These are phyloP conservation scores for Trichoderma erinaceum DNA, from an alignment of 495 filamentous ascomycete genomes.

Conservation along the genomic window DNA sequence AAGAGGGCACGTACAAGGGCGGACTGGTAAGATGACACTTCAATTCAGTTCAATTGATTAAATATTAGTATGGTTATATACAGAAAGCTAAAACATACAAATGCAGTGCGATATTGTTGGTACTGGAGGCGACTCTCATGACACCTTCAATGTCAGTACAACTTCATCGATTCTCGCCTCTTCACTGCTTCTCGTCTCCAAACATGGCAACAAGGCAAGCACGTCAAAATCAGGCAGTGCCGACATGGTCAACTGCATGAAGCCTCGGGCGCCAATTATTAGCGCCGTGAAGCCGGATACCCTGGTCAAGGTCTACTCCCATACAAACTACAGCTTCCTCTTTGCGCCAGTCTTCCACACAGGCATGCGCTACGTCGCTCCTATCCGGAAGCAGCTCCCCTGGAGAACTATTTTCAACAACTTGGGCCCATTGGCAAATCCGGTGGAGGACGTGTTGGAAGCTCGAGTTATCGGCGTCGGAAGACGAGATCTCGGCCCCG, in stretches of 20 bases:
- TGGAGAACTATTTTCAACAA: slow-evolving; percentile 96
- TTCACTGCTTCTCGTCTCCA: slow-evolving; percentile 71
- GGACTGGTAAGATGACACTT: slow-evolving; percentile 50
- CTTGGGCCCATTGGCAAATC: slow-evolving; percentile 86
- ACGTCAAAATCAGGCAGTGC: slow-evolving; percentile 94
- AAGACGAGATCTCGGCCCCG: slow-evolving; percentile 71
- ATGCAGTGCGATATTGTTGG: slow-evolving; percentile 90
- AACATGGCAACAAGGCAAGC: slow-evolving; percentile 94
- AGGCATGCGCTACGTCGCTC: slow-evolving; percentile 79
- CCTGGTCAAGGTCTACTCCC: slow-evolving; percentile 61
- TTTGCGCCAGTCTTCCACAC: slow-evolving; percentile 96
- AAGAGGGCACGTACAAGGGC: slow-evolving; percentile 64
- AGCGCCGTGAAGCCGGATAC: slow-evolving; percentile 62
- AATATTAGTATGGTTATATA: not conserved
- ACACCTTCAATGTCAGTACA: slow-evolving; percentile 96
- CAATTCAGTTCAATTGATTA: not conserved
- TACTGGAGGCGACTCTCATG: slow-evolving; percentile 92
- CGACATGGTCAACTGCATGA: slow-evolving; percentile 72
- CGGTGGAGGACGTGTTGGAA: slow-evolving; percentile 58
- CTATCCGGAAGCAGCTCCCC: slow-evolving; percentile 75
- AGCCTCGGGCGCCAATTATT: slow-evolving; percentile 65
- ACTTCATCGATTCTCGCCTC: slow-evolving; percentile 90
- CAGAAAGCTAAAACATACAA: slow-evolving; percentile 12
- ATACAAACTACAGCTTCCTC: slow-evolving; percentile 87
- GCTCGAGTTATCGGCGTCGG: slow-evolving; percentile 88